Conservation (phyloP, 257 asterid genomes). For the Nicotiana obtusifolia region DNA sequence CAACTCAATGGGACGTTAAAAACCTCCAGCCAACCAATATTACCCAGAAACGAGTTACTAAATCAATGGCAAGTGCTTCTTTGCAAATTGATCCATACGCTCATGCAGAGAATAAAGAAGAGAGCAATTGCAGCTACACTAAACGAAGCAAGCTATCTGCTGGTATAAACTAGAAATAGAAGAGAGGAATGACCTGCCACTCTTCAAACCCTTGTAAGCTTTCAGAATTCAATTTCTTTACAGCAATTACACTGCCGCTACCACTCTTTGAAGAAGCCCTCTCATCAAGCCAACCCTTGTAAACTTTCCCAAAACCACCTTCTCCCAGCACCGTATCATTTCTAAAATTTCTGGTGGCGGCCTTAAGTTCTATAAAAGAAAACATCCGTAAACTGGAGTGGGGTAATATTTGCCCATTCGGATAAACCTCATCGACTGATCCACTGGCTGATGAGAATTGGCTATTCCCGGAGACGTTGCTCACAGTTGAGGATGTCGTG, state of each 20-base stretch:
- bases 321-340: conserved; percentile 75
- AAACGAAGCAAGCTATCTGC: too few species aligned
- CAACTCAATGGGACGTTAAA: too few species aligned
- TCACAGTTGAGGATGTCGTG: conserved; percentile 16
- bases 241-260: conserved; percentile 54
- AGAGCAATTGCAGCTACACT: too few species aligned
- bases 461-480: conserved; percentile 27
- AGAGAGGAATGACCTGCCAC: conserved; percentile 51
- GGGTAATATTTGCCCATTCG: conserved; percentile 42
- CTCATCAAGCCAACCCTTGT: conserved; percentile 83
- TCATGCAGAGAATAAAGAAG: too few species aligned
- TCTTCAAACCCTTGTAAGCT: conserved; percentile 72
- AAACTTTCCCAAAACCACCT: conserved; percentile 93
- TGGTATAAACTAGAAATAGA: too few species aligned
- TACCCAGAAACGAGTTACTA: not conserved
- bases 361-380: conserved; percentile 50
- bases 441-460: conserved; percentile 28
- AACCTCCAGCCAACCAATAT: not conserved
- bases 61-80: not conserved
- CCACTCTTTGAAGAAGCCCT: conserved; percentile 33
- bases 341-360: conserved; percentile 67
- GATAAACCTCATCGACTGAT: conserved; percentile 9
- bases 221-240: conserved; percentile 65
- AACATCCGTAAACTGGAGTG: conserved; percentile 58
- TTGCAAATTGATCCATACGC: not conserved